Evolutionary conservation across 345 rosid species (phyloP).

Genomic region (Brassica rapa): DNA sequence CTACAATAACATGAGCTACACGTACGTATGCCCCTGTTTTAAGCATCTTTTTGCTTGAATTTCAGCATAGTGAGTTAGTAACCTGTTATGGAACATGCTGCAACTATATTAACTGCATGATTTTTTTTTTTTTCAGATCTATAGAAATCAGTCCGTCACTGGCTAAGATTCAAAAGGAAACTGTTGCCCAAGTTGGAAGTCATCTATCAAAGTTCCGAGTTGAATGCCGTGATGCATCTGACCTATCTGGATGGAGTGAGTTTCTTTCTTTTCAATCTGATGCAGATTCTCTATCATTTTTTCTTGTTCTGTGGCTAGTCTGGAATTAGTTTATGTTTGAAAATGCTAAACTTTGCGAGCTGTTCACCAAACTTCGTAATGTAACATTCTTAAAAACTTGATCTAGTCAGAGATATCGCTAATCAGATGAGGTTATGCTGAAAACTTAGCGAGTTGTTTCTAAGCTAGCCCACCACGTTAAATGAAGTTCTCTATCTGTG

Average conservation of each 20-base stretch:
- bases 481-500: background rate
- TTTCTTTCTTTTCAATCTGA: constrained; percentile 13
- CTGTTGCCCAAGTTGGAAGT: constrained; percentile 81
- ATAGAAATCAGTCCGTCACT: constrained; percentile 94
- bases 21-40: constrained; percentile 49
- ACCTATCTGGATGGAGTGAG: constrained; percentile 85
- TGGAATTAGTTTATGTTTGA: constrained; percentile 10
- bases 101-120: background rate
- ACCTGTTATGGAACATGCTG: no score
- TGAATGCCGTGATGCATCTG: constrained; percentile 92
- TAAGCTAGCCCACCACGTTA: background rate
- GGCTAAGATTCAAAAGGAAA: constrained; percentile 81
- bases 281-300: constrained; percentile 9
- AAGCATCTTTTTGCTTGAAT: background rate
- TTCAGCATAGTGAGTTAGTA: background rate
- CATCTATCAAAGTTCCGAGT: constrained; percentile 83
- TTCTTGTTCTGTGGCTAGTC: background rate
- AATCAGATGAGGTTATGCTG: constrained; percentile 27
- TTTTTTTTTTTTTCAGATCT: constrained; percentile 50
- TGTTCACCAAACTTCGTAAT: background rate
- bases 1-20: constrained; percentile 86
- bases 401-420: background rate
- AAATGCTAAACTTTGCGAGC: constrained; percentile 1
- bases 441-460: background rate
- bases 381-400: background rate